These are phyloP conservation scores for Globisporangium emineosum DNA, from an alignment of 352 stramenopile species.

Conservation along the genomic window DNA sequence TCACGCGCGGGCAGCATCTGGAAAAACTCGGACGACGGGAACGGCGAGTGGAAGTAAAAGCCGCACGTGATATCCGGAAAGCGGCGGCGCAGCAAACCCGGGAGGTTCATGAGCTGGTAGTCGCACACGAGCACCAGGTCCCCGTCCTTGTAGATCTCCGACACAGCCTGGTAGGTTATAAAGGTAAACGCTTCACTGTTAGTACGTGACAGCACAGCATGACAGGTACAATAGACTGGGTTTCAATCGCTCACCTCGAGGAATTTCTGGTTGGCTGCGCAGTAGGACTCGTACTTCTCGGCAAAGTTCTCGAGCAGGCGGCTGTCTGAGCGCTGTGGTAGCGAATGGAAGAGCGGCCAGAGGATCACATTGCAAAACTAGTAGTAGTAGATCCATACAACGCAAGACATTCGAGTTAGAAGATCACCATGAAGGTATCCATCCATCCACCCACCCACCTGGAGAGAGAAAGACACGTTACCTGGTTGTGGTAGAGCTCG, in stretches of 20 bases:
- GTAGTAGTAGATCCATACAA: neutral
- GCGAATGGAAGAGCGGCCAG: slow-evolving; percentile 90
- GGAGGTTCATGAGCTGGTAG: slow-evolving; percentile 88
- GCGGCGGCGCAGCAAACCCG: slow-evolving; percentile 64
- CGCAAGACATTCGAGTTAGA: neutral
- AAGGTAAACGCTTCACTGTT: neutral
- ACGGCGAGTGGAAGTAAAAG: slow-evolving; percentile 90
- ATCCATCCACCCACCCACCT: neutral
- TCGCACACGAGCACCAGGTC: slow-evolving; percentile 88
- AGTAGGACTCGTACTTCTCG: slow-evolving; percentile 88
- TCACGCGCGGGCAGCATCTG: slow-evolving; percentile 84
- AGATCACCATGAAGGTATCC: neutral
- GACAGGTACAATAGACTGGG: neutral
- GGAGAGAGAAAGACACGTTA: slow-evolving; percentile 4
- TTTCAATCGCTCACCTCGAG: slow-evolving; percentile 42
- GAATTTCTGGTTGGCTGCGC: slow-evolving; percentile 84
- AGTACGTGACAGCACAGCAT: neutral
- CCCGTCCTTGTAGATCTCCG: slow-evolving; percentile 81
- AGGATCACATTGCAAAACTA: slow-evolving; percentile 89
- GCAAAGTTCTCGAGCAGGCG: slow-evolving; percentile 78
- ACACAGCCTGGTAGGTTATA: slow-evolving; percentile 35
- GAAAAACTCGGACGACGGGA: slow-evolving; percentile 90
- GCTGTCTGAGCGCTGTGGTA: slow-evolving; percentile 73
- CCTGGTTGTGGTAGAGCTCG: slow-evolving; percentile 84
- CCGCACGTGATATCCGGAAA: slow-evolving; percentile 79